Evolutionary conservation across 345 rosid genomes (phyloP).

Genomic region (Syzygium aromaticum): DNA sequence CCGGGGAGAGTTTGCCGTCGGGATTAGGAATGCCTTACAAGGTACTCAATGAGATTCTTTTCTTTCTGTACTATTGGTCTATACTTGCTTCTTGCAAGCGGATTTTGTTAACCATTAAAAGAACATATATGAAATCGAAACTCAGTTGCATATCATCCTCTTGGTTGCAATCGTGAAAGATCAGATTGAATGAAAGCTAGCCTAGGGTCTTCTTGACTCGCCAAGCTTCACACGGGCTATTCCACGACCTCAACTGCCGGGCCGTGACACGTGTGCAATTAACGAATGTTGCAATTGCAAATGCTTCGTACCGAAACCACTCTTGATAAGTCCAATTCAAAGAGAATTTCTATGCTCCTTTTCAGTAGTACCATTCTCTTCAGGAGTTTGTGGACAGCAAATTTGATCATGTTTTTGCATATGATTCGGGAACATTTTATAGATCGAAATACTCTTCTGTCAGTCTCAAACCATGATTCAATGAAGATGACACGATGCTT

Average conservation of each 20-base stretch:
- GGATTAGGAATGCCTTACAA: slow-evolving; percentile 5
- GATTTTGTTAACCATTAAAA: not conserved
- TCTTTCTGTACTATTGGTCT: not conserved
- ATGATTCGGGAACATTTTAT: not conserved
- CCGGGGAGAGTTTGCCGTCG: slow-evolving; percentile 12
- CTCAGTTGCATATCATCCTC: not conserved
- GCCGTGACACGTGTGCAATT: not conserved
- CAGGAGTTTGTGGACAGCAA: not conserved
- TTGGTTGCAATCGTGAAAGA: not conserved
- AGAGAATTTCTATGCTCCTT: not conserved
- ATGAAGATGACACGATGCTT: not conserved
- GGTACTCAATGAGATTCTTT: not conserved
- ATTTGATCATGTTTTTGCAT: not conserved
- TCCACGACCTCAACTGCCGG: no score
- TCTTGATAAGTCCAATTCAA: not conserved
- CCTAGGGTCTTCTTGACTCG: no score
- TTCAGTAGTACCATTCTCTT: not conserved
- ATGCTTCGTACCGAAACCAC: not conserved
- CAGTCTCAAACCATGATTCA: not conserved
- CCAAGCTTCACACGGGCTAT: no score
- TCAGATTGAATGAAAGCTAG: not conserved
- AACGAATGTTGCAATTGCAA: not conserved
- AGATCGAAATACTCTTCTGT: not conserved
- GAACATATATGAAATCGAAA: not conserved
- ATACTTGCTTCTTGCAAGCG: not conserved